A percentile compares a stretch with the other conserved stretches of the same genome.
phyloP scores from a whole-genome alignment of 2,329 filamentous ascomycete genomes.

The Pestalotiopsis sp. region DNA sequence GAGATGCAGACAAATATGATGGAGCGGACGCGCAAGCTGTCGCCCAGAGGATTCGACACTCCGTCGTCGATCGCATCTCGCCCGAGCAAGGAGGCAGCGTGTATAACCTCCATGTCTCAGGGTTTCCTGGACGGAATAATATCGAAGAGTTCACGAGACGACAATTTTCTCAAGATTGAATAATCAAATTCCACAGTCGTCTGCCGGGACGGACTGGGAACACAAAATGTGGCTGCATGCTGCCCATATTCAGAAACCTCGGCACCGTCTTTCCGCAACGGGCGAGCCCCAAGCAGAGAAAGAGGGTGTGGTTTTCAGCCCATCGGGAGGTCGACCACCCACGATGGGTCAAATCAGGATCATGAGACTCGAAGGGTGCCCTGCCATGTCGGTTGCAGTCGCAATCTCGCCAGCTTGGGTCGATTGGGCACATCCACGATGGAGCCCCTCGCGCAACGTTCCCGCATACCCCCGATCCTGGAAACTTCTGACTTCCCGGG shows the following conservation, averaged over 20 bases:
- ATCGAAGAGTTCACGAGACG: neutral
- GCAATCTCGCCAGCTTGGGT: neutral
- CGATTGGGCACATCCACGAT: neutral
- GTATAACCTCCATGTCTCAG: slow-evolving; percentile 7
- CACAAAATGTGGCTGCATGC: neutral
- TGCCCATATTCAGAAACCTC: neutral
- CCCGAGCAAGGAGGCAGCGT: neutral
- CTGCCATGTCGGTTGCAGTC: neutral
- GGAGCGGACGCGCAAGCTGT: slow-evolving; percentile 15
- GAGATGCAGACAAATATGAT: slow-evolving; percentile 19
- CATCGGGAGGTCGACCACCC: neutral
- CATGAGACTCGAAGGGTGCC: neutral
- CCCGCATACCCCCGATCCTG: neutral
- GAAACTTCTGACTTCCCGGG: neutral
- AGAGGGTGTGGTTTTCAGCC: neutral
- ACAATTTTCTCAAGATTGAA: neutral
- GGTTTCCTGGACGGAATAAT: neutral
- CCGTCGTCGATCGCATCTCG: slow-evolving; percentile 31
- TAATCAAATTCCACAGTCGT: neutral
- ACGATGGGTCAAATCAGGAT: neutral
- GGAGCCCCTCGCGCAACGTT: neutral
- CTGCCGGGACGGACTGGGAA: neutral
- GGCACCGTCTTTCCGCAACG: neutral
- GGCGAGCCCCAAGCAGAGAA: neutral
- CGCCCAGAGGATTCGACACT: slow-evolving; percentile 16